Base-by-base conservation (phyloP, 352 stramenopile species). In the Phytophthora podocarpi region DNA sequence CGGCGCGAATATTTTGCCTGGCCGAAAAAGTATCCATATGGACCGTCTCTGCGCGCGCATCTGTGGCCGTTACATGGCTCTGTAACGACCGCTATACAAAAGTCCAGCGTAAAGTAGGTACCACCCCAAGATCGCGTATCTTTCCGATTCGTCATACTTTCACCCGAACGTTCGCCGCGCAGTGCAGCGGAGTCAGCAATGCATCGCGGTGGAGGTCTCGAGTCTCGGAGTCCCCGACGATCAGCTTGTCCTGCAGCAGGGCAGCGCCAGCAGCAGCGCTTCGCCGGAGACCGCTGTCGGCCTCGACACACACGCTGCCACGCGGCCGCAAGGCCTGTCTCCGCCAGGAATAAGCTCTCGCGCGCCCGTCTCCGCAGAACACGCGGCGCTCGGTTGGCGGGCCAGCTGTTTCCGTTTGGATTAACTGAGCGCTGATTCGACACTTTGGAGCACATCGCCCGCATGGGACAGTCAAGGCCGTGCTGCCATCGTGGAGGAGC, bases 41-140 rank as follows among this genome's bases (percentile, higher is more conserved):
- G 39, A 24, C 32, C 47, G 60, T 16, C 39, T 36, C 12, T 50
- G 24, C 26, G 15, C 39, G 31, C 21, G 2, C 10, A 45, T 13
- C 43, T 65, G 45, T 45, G 40, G 58, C 56, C 13, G 55, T 50
- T 64, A 37, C 45, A 12, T 18, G 36, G 50, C 40, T 65, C 37
- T 59, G 39, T 50, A 61, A 64, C 56, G 46, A n/a, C 6, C 21
- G 30, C 20, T 13, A 51, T 67, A 61, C 48, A 60, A 67, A 49
- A 2, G 20, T 18, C 16, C 46, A 47, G 53, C 21, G 36, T 40
- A 50, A 52, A 47, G 37, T 59, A 59, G 56, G 56, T 59, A 64
- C 53, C 16, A 18, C n/a, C 56, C 5, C 24, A 58, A 64, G 55
- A 64, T 64, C 55, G 55, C 56, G 46, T 65, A 64, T 54, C 43